phyloP scores from a whole-genome alignment of 2,329 filamentous ascomycete genomes.

The Penicillium sp. region DNA sequence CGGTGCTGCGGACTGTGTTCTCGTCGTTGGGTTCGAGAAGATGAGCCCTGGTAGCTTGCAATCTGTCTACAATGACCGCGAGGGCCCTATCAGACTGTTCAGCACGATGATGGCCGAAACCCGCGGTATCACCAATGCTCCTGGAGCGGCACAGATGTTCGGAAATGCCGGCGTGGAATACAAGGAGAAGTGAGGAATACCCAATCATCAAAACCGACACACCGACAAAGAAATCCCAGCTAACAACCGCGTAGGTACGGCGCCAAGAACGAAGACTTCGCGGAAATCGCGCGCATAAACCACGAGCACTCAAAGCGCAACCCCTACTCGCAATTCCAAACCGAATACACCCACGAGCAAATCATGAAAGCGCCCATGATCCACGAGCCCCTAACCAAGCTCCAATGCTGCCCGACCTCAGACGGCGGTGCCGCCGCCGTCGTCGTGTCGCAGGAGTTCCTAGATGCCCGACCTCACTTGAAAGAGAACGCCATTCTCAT shows the following conservation, averaged over 20 bases:
- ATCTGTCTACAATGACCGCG: constrained; percentile 80
- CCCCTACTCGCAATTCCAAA: constrained; percentile 96
- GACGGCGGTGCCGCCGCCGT: constrained; percentile 89
- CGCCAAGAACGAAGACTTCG: constrained; percentile 82
- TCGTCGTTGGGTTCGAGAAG: constrained; percentile 97
- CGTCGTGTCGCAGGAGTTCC: constrained; percentile 84
- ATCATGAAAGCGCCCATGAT: constrained; percentile 76
- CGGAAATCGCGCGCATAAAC: constrained; percentile 90
- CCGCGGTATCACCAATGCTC: constrained; percentile 76
- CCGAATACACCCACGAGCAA: constrained; percentile 86
- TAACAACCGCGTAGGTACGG: constrained; percentile 64
- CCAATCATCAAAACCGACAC: neutral
- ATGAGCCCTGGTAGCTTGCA: constrained; percentile 92
- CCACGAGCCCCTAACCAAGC: constrained; percentile 85
- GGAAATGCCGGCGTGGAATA: constrained; percentile 93
- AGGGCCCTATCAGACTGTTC: constrained; percentile 74
- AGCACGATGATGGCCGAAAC: constrained; percentile 80
- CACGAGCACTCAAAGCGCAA: constrained; percentile 89
- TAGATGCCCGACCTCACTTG: constrained; percentile 81
- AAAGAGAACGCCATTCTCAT: constrained; percentile 82
- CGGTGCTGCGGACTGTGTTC: constrained; percentile 81
- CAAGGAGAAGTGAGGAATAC: constrained; percentile 75
- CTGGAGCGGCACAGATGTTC: constrained; percentile 89
- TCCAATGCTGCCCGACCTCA: constrained; percentile 97
- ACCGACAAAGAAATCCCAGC: too few species aligned